Evolutionary conservation across 495 filamentous ascomycete species (phyloP).

Genomic region (Podospora sp.): DNA sequence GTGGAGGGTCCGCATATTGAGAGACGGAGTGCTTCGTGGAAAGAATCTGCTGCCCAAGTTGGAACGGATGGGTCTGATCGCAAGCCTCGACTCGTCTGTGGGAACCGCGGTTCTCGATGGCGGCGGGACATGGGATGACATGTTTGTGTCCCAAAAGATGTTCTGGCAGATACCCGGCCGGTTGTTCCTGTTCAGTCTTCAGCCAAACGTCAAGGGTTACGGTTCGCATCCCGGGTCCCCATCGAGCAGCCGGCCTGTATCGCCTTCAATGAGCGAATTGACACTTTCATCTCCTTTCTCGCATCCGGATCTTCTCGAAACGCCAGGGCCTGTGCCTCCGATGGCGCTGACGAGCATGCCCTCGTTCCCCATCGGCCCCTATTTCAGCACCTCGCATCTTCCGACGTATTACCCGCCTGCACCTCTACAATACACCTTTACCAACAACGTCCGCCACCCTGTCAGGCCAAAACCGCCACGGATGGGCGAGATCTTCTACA

Average conservation of each 20-base stretch:
- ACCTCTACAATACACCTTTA: conserved; percentile 78
- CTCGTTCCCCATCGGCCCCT: conserved; percentile 60
- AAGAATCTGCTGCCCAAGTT: conserved; percentile 84
- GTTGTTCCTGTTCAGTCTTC: conserved; percentile 82
- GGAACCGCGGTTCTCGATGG: conserved; percentile 65
- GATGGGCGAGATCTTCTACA: conserved; percentile 88
- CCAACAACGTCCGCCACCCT: conserved; percentile 80
- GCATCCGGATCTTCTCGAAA: conserved; percentile 31
- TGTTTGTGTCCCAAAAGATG: conserved; percentile 77
- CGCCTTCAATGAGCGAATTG: conserved; percentile 57
- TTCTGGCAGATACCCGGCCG: conserved; percentile 94
- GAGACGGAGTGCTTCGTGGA: conserved; percentile 83
- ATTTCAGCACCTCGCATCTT: conserved; percentile 75
- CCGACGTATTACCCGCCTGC: conserved; percentile 89
- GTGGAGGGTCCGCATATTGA: conserved; percentile 85
- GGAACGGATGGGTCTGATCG: conserved; percentile 87
- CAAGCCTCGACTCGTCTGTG: conserved; percentile 73
- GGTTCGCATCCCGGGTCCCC: conserved; percentile 63
- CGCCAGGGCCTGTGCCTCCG: conserved; percentile 34
- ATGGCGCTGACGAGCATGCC: conserved; percentile 39
- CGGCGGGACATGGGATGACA: conserved; percentile 69
- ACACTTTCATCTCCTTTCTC: conserved; percentile 17
- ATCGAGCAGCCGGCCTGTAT: conserved; percentile 54
- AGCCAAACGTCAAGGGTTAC: conserved; percentile 52
- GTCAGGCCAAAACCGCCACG: conserved; percentile 85